A percentile compares a stretch with the other conserved stretches of the same genome.
Evolutionary conservation across 2,329 filamentous ascomycete genomes (phyloP).

Genomic region (Plectosphaerella plurivora): DNA sequence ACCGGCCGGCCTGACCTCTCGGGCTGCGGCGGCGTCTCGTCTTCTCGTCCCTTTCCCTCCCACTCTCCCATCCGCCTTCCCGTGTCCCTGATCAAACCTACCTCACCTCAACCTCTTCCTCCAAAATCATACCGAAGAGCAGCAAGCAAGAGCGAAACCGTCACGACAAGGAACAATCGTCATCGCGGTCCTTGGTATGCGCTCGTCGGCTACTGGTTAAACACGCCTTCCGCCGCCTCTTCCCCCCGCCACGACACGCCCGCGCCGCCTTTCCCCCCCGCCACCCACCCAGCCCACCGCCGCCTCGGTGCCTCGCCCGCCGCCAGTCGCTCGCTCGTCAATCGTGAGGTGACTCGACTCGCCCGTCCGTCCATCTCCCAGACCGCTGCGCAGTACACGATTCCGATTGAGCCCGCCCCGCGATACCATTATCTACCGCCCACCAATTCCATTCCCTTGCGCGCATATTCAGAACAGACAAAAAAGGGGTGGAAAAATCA

Average conservation of each 20-base stretch:
- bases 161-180: background rate
- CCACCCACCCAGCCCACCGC: background rate
- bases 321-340: background rate
- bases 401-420: too few species aligned
- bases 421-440: background rate
- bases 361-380: too few species aligned
- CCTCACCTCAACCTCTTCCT: background rate
- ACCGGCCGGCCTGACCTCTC: too few species aligned
- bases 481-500: conserved; percentile 10
- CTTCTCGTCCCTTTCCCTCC: too few species aligned
- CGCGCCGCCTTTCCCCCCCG: background rate
- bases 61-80: too few species aligned
- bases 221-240: background rate
- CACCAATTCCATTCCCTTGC: background rate
- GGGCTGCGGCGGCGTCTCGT: too few species aligned
- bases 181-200: background rate
- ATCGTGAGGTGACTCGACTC: background rate
- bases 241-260: background rate
- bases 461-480: background rate
- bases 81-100: too few species aligned
- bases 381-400: too few species aligned
- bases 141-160: too few species aligned
- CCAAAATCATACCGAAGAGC: background rate
- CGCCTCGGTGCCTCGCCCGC: background rate
- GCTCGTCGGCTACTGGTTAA: background rate